Percentiles rank a stretch among this genome's conserved stretches.
phyloP scores from a whole-genome alignment of 208 protist genomes.

The Acanthamoeba sp. region DNA sequence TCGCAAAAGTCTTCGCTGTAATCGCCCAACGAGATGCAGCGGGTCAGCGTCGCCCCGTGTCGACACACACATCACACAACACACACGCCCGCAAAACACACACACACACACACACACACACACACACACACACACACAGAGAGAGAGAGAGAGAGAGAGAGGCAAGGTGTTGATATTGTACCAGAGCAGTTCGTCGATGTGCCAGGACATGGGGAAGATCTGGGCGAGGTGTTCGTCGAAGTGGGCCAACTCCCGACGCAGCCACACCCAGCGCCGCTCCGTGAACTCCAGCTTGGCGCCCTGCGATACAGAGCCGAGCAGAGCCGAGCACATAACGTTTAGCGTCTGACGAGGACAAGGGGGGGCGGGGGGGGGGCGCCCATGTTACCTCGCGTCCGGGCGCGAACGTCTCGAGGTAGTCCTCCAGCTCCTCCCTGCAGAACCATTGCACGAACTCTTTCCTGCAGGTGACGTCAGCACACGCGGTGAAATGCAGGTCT shows the following conservation, averaged over 20 bases:
- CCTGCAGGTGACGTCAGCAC: not conserved
- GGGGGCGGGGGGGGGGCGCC: too few species aligned
- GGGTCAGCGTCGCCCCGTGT: too few species aligned
- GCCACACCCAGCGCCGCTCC: constrained; percentile 43
- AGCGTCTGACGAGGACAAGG: too few species aligned
- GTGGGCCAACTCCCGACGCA: constrained; percentile 19
- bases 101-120: not conserved
- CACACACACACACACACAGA: not conserved
- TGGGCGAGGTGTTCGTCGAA: constrained; percentile 10
- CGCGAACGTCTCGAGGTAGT: constrained; percentile 18
- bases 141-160: too few species aligned
- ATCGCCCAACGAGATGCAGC: not conserved
- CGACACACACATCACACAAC: too few species aligned
- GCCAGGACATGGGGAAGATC: constrained; percentile 42
- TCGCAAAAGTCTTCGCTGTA: constrained; percentile 9
- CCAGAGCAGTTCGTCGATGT: constrained; percentile 20
- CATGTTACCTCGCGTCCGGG: not conserved
- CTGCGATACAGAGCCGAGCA: not conserved
- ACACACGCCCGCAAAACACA: not conserved
- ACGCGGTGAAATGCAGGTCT: too few species aligned
- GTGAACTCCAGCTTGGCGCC: constrained; percentile 28
- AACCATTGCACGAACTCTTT: constrained; percentile 60
- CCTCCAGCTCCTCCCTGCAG: constrained; percentile 28
- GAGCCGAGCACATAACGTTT: not conserved
- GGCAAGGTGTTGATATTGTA: not conserved